These are phyloP conservation scores for Backusella westeae DNA, from an alignment of 192 early-diverging fungal genomes.

Conservation along the genomic window DNA sequence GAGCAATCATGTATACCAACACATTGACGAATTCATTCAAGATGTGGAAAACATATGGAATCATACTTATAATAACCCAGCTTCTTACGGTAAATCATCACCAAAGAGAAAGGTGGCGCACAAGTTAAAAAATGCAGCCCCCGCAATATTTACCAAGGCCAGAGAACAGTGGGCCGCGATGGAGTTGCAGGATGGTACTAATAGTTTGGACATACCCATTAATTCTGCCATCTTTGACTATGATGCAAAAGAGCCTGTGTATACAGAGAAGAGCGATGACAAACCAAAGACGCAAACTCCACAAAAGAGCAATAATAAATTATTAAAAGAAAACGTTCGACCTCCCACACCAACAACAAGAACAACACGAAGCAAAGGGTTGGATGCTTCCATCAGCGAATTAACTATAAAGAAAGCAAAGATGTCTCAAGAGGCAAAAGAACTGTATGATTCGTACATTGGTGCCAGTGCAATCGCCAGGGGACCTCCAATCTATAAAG, in stretches of 20 bases:
- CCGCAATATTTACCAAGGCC: slow-evolving; percentile 39
- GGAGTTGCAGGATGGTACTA: neutral
- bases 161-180: slow-evolving; percentile 39
- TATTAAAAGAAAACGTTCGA: neutral
- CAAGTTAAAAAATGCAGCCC: slow-evolving; percentile 42
- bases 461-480: neutral
- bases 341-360: neutral
- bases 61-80: slow-evolving; percentile 76
- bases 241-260: neutral
- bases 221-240: slow-evolving; percentile 53
- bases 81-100: slow-evolving; percentile 47
- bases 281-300: no score
- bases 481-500: neutral
- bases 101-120: slow-evolving; percentile 62
- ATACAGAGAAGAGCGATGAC: slow-evolving; percentile 1
- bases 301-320: no score
- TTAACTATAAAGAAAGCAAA: neutral
- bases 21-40: slow-evolving; percentile 49
- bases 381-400: neutral
- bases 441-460: neutral
- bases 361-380: neutral
- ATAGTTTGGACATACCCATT: slow-evolving; percentile 34
- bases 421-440: neutral
- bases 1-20: slow-evolving; percentile 45
- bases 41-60: slow-evolving; percentile 69